Conservation (phyloP, 2,329 filamentous ascomycete genomes). For the Penicillium sp. region DNA sequence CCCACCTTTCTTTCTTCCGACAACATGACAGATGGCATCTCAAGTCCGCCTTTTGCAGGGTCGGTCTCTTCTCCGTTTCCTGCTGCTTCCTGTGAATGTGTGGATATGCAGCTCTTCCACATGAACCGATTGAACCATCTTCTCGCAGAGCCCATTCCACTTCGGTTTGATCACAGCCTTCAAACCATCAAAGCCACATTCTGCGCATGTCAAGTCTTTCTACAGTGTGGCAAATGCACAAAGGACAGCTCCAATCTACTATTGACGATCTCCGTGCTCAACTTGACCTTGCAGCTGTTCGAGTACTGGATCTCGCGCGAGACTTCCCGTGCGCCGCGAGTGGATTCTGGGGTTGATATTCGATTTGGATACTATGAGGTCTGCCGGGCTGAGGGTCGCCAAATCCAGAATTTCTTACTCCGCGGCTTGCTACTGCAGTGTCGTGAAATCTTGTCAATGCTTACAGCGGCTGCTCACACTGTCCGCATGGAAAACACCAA, state of each 20-base stretch:
- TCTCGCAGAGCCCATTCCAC: constrained; percentile 20
- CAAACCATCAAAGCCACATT: constrained; percentile 30
- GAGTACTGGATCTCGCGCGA: constrained; percentile 30
- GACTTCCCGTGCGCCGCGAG: constrained; percentile 9
- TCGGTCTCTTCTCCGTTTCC: constrained; percentile 22
- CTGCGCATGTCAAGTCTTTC: constrained; percentile 25
- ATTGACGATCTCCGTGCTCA: constrained; percentile 28
- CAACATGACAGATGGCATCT: constrained; percentile 23
- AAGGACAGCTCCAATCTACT: constrained; percentile 29
- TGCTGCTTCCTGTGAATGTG: constrained; percentile 26
- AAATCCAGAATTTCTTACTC: constrained; percentile 27
- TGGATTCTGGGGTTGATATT: constrained; percentile 17
- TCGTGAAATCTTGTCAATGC: constrained; percentile 21
- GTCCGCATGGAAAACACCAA: constrained; percentile 8
- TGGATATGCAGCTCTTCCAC: constrained; percentile 27
- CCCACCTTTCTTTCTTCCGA: constrained; percentile 29
- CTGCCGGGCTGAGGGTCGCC: constrained; percentile 24
- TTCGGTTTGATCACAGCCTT: constrained; percentile 32
- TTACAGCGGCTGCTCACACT: constrained; percentile 19
- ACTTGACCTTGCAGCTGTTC: constrained; percentile 28
- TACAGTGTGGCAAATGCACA: constrained; percentile 28
- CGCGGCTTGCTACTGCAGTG: constrained; percentile 26
- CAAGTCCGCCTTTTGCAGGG: constrained; percentile 26
- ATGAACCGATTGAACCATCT: constrained; percentile 31
- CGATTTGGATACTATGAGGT: constrained; percentile 32